Base-by-base conservation (phyloP, 306 rosid species). In the Leucaena leucocephala region DNA sequence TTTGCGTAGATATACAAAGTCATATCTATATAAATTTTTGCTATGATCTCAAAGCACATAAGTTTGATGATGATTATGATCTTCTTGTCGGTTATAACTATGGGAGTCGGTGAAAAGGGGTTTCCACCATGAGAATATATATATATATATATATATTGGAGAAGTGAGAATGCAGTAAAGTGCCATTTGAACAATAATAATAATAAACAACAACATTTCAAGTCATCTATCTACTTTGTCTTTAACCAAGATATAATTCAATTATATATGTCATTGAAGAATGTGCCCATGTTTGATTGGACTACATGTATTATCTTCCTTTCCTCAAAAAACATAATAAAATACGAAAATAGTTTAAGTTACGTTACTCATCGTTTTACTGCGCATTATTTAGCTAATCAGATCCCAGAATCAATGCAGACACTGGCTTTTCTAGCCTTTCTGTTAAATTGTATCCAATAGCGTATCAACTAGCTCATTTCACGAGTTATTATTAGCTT, bases 11-110 rank as follows among this genome's bases (percentile, higher is more conserved):
- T 72, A 58, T 81, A 66, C 75, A 79, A 80, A 66, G 84, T 86
- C 85, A 83, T 78, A 80, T 86, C 86, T 78, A 71, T 78, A 58
- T 58, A 58, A 21, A 58, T 58, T 58, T 83, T 86, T 68, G 43
- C 82, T 79, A 81, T 8, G 4, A 55, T 89, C 84, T 81, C 87
- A 63, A 42, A 8, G 72, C 85, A 83, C 12, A 44, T 76, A 77
- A 76, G 48, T 78, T 86, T 88, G 78, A 85, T 86, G 85, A 90
- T 90, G 78, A 85, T 85, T 83, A 84, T 83, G 81, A 87, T 86
- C 75, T 70, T 80, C 48, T 76, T 82, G 89, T 87, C 86, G 86
- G 86, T 85, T 81, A 42, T 77, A 64, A 22, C 70, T 70, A 68
- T 63, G 50, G 72, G 80, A 75, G 90, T 91, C 90, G 88, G 83